Conservation (phyloP, 345 rosid species). For the Brassica rapa region DNA sequence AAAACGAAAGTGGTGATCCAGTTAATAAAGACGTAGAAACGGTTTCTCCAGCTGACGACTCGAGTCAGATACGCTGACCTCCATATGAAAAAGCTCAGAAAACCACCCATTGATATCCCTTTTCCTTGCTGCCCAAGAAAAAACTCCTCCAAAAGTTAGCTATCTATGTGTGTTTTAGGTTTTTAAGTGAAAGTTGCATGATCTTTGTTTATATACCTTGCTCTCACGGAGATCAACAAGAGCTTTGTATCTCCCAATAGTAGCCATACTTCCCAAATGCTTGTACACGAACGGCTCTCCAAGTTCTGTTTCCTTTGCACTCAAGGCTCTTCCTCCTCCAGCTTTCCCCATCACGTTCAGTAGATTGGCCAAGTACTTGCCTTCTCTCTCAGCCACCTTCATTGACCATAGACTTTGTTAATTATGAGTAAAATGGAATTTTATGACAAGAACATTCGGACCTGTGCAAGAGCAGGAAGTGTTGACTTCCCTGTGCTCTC, state of each 20-base stretch:
- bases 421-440: background rate
- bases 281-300: slow-evolving; percentile 83
- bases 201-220: slow-evolving; percentile 50
- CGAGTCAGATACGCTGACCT: slow-evolving; percentile 98
- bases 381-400: slow-evolving; percentile 98
- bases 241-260: slow-evolving; percentile 90
- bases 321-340: slow-evolving; percentile 71
- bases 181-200: background rate
- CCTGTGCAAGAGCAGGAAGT: slow-evolving; percentile 99
- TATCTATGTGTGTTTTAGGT: background rate
- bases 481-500: slow-evolving; percentile 81
- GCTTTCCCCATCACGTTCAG: slow-evolving; percentile 66
- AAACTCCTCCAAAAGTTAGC: background rate
- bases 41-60: slow-evolving; percentile 96
- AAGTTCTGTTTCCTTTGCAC: slow-evolving; percentile 52
- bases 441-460: background rate
- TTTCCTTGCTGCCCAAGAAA: slow-evolving; percentile 62
- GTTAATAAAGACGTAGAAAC: slow-evolving; percentile 89
- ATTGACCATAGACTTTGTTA: background rate
- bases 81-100: slow-evolving; percentile 91
- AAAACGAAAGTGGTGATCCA: slow-evolving; percentile 93
- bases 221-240: slow-evolving; percentile 93
- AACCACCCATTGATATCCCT: slow-evolving; percentile 83
- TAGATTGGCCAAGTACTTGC: slow-evolving; percentile 74
- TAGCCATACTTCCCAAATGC: slow-evolving; percentile 98